Evolutionary conservation across 2,329 filamentous ascomycete genomes (phyloP), one percentile per base, ranked within the genome.

Genomic region (Colletotrichum caudatum): DNA sequence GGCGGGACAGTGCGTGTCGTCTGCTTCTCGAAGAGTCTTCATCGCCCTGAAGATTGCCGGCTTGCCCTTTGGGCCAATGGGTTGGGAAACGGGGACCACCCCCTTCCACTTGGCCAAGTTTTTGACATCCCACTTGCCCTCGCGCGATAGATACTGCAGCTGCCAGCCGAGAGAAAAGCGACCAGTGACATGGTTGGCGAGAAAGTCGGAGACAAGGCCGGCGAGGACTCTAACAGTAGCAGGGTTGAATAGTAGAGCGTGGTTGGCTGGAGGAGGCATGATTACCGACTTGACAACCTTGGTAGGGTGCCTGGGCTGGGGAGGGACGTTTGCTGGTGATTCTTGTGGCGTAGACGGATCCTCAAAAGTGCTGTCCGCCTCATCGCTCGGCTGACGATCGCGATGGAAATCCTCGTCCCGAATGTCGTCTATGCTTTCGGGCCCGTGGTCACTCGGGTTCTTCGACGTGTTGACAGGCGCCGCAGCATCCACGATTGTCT

Each of bases 101-200:
- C 90, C 90, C 80, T 93, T 89, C 95, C 95, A 98, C 79, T 98
- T 98, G 71, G 89, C 90, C 14, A 98, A 86, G 77, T 98, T 98
- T 83, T 98, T 98, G 75, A 98, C 94, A 78, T 98, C 95, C 95
- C 95, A 98, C 82, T 98, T 98, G 3, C 95, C 95, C 75, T 94
- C 93, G 1, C 92, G 94, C 2, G 93, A 94, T 33, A 98, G 89
- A 77, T 96, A 92, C 76, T 95, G 93, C 20, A 98, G 85, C 81
- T 98, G 95, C 95, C 95, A 98, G 54, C 92, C 93, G 37, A 95
- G 89, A 1, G 91, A 93, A 18, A 98, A 87, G 11, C 94, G 90
- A 12, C 90, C 87, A 12, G 95, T 95, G 65, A 98, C 86, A 76
- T 94, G 88, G 3, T 87, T 85, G 23, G 90, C 86, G 37, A 98